Base-by-base conservation (phyloP, 2,329 filamentous ascomycete genomes). In the Beauveria sp. region DNA sequence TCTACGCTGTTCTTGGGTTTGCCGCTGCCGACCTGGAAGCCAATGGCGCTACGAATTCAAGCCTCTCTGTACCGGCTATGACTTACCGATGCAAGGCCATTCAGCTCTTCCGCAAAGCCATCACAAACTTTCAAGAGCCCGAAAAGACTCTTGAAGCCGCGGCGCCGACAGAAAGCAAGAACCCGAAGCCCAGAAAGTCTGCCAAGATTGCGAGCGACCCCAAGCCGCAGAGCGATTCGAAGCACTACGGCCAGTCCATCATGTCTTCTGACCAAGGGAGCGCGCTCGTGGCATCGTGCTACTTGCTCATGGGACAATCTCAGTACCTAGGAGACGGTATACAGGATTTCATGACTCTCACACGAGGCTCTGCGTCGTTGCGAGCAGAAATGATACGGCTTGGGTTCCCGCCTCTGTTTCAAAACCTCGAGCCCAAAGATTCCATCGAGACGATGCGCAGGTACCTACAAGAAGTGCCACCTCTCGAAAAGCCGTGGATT, bases 21-120 rank as follows among this genome's bases (percentile, higher is more conserved):
- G 56, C 56, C 5, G 57, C 57, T n/a, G 48, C 48, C 10, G 38
- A 60, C 3, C 12, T 60, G 24, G 48, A 60, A 24, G 57, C 57
- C 7, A 60, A 52, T 45, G 57, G 57, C 18, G 48, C 46, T 10
- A 45, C 46, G 4, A 59, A 59, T 18, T 51, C 56, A 1, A 59
- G 34, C 24, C 56, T 60, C 9, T 60, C 57, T 20, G 46, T 60
- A 7, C 57, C 57, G 2, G 57, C 57, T 48, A 60, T 60, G 57
- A 43, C 48, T 3, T 60, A 60, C 26, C 57, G 57, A 24, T 60
- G 38, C 57, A 52, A 60, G 24, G 57, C 57, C 9, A 60, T 60
- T 10, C 57, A 60, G 18, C 38, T 60, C 2, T 60, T 60, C 14
- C 24, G 57, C 26, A 60, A 60, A 45, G 57, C 46, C 18, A 45